phyloP scores from a whole-genome alignment of 2,329 filamentous ascomycete species.

The Epichloe sp. region DNA sequence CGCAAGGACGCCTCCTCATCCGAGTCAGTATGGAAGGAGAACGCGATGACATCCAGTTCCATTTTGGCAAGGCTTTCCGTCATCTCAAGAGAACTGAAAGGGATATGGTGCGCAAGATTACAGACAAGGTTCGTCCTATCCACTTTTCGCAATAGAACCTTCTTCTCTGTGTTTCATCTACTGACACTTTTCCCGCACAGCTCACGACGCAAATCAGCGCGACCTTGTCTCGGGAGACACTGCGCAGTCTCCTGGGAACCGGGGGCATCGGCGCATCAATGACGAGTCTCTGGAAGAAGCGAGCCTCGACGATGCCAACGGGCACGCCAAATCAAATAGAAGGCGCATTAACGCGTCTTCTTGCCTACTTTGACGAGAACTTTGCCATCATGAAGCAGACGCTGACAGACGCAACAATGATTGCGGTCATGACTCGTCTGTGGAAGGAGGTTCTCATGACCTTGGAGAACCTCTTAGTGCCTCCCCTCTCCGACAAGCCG shows the following conservation, averaged over 20 bases:
- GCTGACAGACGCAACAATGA: conserved; percentile 89
- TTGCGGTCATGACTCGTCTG: conserved; percentile 91
- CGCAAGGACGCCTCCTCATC: conserved; percentile 77
- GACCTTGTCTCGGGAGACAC: conserved; percentile 69
- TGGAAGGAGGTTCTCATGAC: conserved; percentile 97
- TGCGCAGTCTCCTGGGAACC: conserved; percentile 60
- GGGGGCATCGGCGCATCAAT: conserved; percentile 59
- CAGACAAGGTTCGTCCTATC: conserved; percentile 65
- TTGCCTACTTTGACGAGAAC: conserved; percentile 94
- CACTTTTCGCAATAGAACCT: background rate
- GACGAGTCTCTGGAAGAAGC: conserved; percentile 54
- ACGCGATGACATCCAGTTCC: conserved; percentile 94
- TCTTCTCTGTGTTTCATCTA: background rate
- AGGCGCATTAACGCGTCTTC: conserved; percentile 69
- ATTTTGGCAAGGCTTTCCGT: conserved; percentile 93
- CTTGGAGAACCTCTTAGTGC: conserved; percentile 79
- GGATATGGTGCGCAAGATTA: conserved; percentile 96
- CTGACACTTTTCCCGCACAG: conserved; percentile 26
- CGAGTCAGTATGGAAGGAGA: conserved; percentile 98
- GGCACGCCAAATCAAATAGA: conserved; percentile 63
- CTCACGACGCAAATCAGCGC: conserved; percentile 87
- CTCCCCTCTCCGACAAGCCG: conserved; percentile 87
- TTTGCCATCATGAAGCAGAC: conserved; percentile 99
- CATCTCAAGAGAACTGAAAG: conserved; percentile 90
- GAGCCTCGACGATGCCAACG: conserved; percentile 39